These are phyloP conservation scores for Paraphoma chrysanthemicola DNA, from an alignment of 2,329 filamentous ascomycete species.

Conservation along the genomic window DNA sequence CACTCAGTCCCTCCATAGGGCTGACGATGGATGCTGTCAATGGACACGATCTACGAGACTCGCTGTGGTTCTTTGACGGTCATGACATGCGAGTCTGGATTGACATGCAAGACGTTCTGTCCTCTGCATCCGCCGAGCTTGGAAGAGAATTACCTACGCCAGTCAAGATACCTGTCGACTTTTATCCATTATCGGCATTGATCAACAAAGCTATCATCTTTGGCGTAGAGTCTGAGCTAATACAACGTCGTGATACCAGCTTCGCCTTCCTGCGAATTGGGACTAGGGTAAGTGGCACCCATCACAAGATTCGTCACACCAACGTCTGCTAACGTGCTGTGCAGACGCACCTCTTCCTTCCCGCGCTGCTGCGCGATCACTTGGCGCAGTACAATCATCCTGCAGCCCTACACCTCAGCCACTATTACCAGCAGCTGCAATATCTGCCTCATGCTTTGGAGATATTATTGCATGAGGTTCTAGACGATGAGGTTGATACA, in stretches of 20 bases:
- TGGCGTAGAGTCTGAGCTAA: constrained; percentile 88
- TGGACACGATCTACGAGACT: constrained; percentile 74
- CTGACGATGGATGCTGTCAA: constrained; percentile 54
- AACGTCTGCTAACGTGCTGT: constrained; percentile 23
- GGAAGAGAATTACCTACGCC: constrained; percentile 75
- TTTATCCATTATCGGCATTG: constrained; percentile 88
- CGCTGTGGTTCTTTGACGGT: constrained; percentile 94
- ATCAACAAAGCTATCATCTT: constrained; percentile 89
- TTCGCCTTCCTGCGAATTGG: constrained; percentile 91
- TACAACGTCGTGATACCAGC: constrained; percentile 89
- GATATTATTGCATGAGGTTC: constrained; percentile 86
- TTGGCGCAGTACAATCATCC: constrained; percentile 77
- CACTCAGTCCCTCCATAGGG: constrained; percentile 58
- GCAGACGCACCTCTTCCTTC: constrained; percentile 92
- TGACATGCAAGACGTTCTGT: constrained; percentile 83
- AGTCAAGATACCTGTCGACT: constrained; percentile 85
- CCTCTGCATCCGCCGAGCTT: constrained; percentile 70
- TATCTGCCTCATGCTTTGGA: constrained; percentile 96
- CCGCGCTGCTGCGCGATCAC: constrained; percentile 82
- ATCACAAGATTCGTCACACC: not conserved
- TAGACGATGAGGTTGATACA: constrained; percentile 93
- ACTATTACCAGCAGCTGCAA: constrained; percentile 83
- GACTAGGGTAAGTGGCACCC: constrained; percentile 72
- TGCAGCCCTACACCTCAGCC: constrained; percentile 80
- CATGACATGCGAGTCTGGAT: constrained; percentile 86